Percentiles rank a stretch among this genome's conserved stretches.
Conservation (phyloP, 192 early-diverging fungal genomes). For the Phlyctochytrium bullatum region DNA sequence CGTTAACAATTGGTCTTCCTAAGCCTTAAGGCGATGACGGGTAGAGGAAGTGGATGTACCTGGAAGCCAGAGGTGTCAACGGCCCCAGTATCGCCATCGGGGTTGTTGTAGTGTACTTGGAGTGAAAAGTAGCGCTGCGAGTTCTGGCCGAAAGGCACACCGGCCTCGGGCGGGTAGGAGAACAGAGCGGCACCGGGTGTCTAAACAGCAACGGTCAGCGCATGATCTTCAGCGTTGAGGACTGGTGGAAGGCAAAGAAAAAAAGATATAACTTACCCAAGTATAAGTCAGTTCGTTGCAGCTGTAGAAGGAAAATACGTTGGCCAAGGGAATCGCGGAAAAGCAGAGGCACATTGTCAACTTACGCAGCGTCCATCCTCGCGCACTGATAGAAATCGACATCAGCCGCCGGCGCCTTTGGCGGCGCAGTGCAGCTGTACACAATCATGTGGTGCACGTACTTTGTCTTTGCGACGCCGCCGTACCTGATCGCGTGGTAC, state of each 20-base stretch:
- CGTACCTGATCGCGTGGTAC: constrained; percentile 24
- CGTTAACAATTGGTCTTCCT: too few relatives aligned
- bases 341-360: not conserved
- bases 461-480: constrained; percentile 3
- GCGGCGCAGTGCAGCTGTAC: not conserved
- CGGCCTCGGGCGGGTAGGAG: constrained; percentile 12
- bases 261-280: constrained; percentile 18
- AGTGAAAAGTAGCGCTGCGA: constrained; percentile 17
- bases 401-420: not conserved
- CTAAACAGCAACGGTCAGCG: too few relatives aligned
- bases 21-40: not conserved
- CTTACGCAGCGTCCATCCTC: constrained; percentile 11
- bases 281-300: too few relatives aligned
- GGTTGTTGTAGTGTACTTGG: constrained; percentile 33
- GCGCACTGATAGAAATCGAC: constrained; percentile 16
- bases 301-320: not conserved
- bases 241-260: too few relatives aligned
- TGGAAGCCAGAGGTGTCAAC: constrained; percentile 21
- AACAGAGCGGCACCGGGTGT: constrained; percentile 9
- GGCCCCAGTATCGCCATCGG: not conserved
- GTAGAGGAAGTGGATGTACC: not conserved
- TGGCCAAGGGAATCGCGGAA: not conserved
- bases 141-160: constrained; percentile 12
- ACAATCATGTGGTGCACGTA: constrained; percentile 11
- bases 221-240: too few relatives aligned